Conservation (phyloP, 2,329 filamentous ascomycete species). For the Ceratocystis lukuohia region DNA sequence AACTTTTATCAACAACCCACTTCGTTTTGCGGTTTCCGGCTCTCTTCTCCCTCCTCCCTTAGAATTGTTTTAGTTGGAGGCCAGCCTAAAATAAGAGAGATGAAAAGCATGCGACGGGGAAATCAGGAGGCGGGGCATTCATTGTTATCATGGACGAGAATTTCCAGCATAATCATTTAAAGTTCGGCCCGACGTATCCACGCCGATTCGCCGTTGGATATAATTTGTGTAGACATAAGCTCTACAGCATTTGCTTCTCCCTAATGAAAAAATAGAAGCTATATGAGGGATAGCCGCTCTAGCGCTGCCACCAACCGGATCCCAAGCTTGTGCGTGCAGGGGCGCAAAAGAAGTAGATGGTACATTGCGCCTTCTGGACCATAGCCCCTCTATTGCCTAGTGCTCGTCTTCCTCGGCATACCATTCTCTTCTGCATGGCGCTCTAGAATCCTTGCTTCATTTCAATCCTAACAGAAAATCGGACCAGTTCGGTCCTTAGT, state of each 20-base stretch:
- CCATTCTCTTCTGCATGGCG: not conserved
- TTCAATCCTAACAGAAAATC: not conserved
- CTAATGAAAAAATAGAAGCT: not conserved
- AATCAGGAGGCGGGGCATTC: not conserved
- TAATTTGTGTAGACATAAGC: not conserved
- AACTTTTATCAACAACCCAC: not conserved
- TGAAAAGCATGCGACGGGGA: not conserved
- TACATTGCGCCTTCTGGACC: not conserved
- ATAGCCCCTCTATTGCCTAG: not conserved
- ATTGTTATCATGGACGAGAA: not conserved
- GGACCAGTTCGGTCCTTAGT: slow-evolving; percentile 1
- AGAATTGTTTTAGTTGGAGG: not conserved
- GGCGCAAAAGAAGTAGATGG: not conserved
- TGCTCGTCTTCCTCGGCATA: not conserved
- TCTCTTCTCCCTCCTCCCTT: not conserved
- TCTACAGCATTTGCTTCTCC: not conserved
- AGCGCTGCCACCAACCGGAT: slow-evolving; percentile 2
- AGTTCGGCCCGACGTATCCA: slow-evolving; percentile 4
- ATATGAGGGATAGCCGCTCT: not conserved
- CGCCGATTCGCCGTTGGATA: not conserved
- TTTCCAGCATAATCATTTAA: not conserved
- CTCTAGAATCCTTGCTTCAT: not conserved
- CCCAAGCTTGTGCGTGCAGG: slow-evolving; percentile 2
- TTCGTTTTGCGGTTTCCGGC: not conserved
- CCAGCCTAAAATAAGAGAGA: not conserved